Evolutionary conservation across 2,329 filamentous ascomycete species (phyloP).

Genomic region (Ascomycota sp.): DNA sequence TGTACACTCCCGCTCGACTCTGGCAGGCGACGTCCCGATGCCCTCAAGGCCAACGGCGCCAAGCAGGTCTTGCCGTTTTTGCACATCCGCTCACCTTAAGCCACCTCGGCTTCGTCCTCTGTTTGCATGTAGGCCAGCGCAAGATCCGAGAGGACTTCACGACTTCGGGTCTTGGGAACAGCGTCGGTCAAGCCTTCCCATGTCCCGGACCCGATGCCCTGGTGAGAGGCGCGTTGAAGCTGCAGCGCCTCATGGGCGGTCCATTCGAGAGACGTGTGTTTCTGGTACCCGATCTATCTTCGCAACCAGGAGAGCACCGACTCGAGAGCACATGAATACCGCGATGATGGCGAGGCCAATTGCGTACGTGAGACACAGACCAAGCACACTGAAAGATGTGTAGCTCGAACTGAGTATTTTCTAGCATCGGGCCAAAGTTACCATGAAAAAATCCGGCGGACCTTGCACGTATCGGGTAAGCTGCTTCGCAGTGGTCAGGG

Average conservation of each 20-base stretch:
- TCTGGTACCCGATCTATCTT: not conserved
- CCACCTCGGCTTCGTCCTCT: no score
- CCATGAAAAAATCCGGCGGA: not conserved
- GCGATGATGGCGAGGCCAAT: not conserved
- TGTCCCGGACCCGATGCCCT: not conserved
- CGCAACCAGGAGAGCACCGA: not conserved
- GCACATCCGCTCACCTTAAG: no score
- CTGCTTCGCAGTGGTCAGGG: not conserved
- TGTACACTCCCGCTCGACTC: no score
- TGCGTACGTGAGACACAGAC: not conserved
- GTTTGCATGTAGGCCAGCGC: not conserved
- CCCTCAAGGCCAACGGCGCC: no score
- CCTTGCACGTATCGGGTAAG: no score
- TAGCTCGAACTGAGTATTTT: not conserved
- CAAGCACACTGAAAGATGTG: not conserved
- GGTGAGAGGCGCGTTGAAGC: not conserved
- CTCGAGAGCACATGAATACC: not conserved
- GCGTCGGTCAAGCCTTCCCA: not conserved
- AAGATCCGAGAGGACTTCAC: not conserved
- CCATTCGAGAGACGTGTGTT: not conserved
- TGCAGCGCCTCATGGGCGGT: not conserved
- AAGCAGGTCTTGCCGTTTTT: no score
- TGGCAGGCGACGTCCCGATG: no score
- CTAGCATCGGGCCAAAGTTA: not conserved
- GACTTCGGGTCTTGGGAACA: not conserved